Conservation (phyloP, 2,329 filamentous ascomycete species). For the Verticillium klebahnii region DNA sequence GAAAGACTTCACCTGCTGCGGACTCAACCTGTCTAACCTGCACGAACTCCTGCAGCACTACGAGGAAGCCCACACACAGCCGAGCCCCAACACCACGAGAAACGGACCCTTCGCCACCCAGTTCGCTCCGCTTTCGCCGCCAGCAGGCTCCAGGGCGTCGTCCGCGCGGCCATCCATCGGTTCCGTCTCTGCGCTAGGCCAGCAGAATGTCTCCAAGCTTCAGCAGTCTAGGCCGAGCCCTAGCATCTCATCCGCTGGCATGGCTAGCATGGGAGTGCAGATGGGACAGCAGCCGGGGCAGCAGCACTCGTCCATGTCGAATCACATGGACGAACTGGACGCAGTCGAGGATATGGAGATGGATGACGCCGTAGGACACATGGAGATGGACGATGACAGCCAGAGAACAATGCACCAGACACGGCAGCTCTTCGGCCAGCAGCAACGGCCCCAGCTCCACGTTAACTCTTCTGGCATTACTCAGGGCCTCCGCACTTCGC, state of each 20-base stretch:
- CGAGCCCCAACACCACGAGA: slow-evolving; percentile 39
- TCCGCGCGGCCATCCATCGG: slow-evolving; percentile 3
- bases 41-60: slow-evolving; percentile 96
- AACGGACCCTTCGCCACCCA: slow-evolving; percentile 31
- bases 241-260: slow-evolving; percentile 4
- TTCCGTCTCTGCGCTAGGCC: slow-evolving; percentile 10
- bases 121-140: slow-evolving; percentile 21
- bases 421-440: slow-evolving; percentile 63
- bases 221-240: slow-evolving; percentile 1
- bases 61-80: slow-evolving; percentile 85
- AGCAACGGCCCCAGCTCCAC: slow-evolving; percentile 68
- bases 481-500: slow-evolving; percentile 78
- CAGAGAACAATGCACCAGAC: slow-evolving; percentile 65
- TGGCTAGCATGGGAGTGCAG: slow-evolving; percentile 13
- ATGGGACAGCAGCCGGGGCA: slow-evolving; percentile 26
- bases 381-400: slow-evolving; percentile 60
- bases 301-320: slow-evolving; percentile 37
- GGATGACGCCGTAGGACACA: slow-evolving; percentile 71
- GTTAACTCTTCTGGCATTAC: slow-evolving; percentile 71
- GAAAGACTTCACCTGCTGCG: slow-evolving; percentile 95
- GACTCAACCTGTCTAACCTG: slow-evolving; percentile 80
- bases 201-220: slow-evolving; percentile 5
- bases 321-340: slow-evolving; percentile 66
- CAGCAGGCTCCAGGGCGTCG: slow-evolving; percentile 7
- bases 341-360: slow-evolving; percentile 94